Percentiles rank a stretch among this genome's conserved stretches.
These are phyloP conservation scores for Citrus mangshanensis DNA, from an alignment of 345 rosid species.

Conservation along the genomic window DNA sequence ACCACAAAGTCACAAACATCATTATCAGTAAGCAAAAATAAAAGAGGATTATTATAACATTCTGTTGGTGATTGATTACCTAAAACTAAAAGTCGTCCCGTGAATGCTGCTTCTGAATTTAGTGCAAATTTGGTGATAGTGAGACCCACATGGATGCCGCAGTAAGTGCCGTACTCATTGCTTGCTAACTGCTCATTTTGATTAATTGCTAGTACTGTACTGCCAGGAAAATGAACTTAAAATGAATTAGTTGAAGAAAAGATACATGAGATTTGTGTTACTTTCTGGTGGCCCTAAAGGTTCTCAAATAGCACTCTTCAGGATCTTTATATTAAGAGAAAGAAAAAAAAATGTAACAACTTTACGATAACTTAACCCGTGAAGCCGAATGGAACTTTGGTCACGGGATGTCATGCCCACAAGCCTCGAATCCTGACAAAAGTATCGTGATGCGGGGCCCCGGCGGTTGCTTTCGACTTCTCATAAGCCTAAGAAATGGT, in stretches of 20 bases:
- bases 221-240: not conserved
- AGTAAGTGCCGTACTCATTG: not conserved
- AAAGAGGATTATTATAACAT: too few species aligned
- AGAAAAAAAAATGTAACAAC: too few species aligned
- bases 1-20: not conserved
- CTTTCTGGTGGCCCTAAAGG: too few species aligned
- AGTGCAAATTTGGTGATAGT: not conserved
- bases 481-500: not conserved
- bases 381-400: not conserved
- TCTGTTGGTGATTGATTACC: not conserved
- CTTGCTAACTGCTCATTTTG: not conserved
- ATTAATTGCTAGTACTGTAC: not conserved
- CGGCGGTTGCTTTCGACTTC: not conserved
- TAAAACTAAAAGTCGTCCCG: not conserved
- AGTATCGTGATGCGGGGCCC: not conserved
- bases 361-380: not conserved
- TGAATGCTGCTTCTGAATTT: not conserved
- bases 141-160: not conserved
- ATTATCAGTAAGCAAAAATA: not conserved
- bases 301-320: too few species aligned
- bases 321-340: too few species aligned
- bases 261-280: too few species aligned
- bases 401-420: conserved; percentile 1
- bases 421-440: not conserved
- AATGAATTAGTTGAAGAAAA: not conserved